Base-by-base conservation (phyloP, 176 grass and related monocot species). In the Carex cristatella region DNA sequence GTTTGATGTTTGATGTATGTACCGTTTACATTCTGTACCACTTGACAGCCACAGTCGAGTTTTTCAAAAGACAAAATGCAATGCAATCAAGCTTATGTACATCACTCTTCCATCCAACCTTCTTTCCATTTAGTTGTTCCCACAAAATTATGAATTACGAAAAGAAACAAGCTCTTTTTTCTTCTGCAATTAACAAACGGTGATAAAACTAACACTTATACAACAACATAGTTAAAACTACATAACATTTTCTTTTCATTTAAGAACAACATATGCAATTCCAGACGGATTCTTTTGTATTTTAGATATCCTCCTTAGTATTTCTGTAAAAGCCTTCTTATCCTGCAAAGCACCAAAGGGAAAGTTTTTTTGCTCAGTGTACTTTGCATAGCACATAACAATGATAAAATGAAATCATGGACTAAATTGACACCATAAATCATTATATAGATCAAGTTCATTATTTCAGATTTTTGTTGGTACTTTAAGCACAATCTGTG, bases 261-360 rank as follows among this genome's bases (percentile, higher is more conserved):
- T 84, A 80, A 94, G 89, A 54, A 84, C 7, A 19, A 94, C 16
- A 15, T 88, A 79, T 23, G 10, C 80, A 35, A 48, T 49, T 83
- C 81, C 81, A 51, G 81, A 83, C 5, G 81, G 5, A 69, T 65
- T 88, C 93, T 90, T 87, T 23, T 19, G 40, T 53, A 86, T 65
- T 15, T 48, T 73, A 1, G 84, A 69, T 72, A 92, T 86, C 83
- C 81, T 94, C 69, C 7, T 90, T 37, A 90, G 16, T 38, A 79
- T 76, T 0, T 61, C 79, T 27, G 37, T 1, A 87, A 94, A 92
- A 58, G 32, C 78, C 74, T 32, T 56, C 88, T 88, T 90, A 48
- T 90, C 93, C 90, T 94, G 84, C 70, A 88, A 40, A n/a, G 87
- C 32, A 18, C 44, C 59, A 54, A 63, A 66, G n/a, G 55, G 4